These are phyloP conservation scores for Laburnicola sp. DNA, from an alignment of 2,329 filamentous ascomycete species.

Conservation along the genomic window DNA sequence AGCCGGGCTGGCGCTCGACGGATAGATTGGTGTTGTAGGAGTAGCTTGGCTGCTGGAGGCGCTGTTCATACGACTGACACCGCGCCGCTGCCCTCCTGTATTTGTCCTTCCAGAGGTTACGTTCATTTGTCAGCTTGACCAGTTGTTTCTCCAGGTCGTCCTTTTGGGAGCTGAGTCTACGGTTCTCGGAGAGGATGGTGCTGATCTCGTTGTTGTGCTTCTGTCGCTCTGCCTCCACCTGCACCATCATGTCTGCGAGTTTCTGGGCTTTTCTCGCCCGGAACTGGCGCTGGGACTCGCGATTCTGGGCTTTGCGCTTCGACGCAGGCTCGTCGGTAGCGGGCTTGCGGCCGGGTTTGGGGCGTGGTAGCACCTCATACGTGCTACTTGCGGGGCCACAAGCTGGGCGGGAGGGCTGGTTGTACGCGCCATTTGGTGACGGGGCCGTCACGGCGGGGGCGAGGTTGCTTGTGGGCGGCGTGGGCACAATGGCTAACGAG, in stretches of 20 bases:
- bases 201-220: constrained; percentile 22
- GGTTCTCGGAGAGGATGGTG: constrained; percentile 19
- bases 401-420: constrained; percentile 34
- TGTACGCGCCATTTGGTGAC: constrained; percentile 20
- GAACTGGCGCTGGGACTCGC: constrained; percentile 88
- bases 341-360: constrained; percentile 82
- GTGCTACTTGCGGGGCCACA: constrained; percentile 45
- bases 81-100: constrained; percentile 4
- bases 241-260: constrained; percentile 65
- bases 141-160: constrained; percentile 11
- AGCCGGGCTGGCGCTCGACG: constrained; percentile 11
- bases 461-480: constrained; percentile 11
- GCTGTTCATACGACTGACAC: constrained; percentile 12
- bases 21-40: constrained; percentile 6
- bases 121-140: constrained; percentile 15
- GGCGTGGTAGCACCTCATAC: constrained; percentile 48
- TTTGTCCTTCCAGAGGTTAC: constrained; percentile 21
- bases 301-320: constrained; percentile 92
- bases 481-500: constrained; percentile 14
- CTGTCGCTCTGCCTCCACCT: constrained; percentile 39
- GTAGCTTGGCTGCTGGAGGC: constrained; percentile 10
- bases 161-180: constrained; percentile 4
- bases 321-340: constrained; percentile 90
- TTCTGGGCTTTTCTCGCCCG: constrained; percentile 83
- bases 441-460: constrained; percentile 32